Conservation (phyloP, 805 yeast genomes). For the Ogataea trehalophila region DNA sequence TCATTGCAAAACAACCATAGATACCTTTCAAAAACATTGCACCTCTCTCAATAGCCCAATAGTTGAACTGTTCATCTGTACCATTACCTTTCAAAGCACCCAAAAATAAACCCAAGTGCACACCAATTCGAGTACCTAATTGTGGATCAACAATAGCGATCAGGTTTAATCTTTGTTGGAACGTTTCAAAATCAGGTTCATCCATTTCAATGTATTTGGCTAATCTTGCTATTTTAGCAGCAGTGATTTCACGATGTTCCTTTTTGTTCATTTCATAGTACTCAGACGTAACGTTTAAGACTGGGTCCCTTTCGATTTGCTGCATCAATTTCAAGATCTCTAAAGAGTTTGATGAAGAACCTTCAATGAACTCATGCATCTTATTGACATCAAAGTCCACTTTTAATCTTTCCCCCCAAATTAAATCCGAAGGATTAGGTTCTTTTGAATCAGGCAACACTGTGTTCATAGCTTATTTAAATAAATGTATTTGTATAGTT, state of each 20-base stretch:
- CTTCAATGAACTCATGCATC: conserved; percentile 55
- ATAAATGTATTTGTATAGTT: neutral
- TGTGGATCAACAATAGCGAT: conserved; percentile 72
- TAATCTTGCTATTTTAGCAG: conserved; percentile 55
- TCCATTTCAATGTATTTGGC: conserved; percentile 51
- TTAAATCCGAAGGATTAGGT: conserved; percentile 33
- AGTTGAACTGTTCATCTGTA: conserved; percentile 73
- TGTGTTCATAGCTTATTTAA: conserved; percentile 29
- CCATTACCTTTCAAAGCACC: conserved; percentile 84
- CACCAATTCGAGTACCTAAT: conserved; percentile 77
- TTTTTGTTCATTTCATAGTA: conserved; percentile 55
- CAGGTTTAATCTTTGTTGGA: conserved; percentile 55
- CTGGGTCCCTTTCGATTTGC: conserved; percentile 64
- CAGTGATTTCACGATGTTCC: conserved; percentile 57
- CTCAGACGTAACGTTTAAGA: conserved; percentile 46
- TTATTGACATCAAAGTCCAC: conserved; percentile 39
- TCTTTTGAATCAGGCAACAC: conserved; percentile 21
- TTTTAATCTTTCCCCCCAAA: conserved; percentile 41
- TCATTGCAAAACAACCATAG: conserved; percentile 91
- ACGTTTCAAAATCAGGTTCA: conserved; percentile 36
- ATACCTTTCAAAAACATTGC: conserved; percentile 54
- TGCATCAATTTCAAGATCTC: conserved; percentile 46
- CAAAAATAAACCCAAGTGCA: conserved; percentile 81
- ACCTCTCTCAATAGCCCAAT: conserved; percentile 75
- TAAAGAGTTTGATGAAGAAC: conserved; percentile 39